These are phyloP conservation scores for Penicillium expansum DNA, from an alignment of 2,329 filamentous ascomycete genomes.

Conservation along the genomic window DNA sequence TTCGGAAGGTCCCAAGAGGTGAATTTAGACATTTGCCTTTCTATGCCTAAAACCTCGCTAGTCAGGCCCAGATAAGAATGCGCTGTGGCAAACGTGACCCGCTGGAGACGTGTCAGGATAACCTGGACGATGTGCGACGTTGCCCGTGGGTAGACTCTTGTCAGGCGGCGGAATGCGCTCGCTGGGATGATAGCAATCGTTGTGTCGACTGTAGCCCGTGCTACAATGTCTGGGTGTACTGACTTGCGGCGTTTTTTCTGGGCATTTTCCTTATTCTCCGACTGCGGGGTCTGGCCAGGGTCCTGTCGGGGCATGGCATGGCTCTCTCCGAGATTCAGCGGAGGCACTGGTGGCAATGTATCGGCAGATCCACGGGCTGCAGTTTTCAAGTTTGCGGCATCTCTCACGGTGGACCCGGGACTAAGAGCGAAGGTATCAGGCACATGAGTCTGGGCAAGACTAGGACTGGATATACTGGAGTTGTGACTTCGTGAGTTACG, in stretches of 20 bases:
- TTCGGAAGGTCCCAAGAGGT: conserved; percentile 90
- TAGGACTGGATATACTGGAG: conserved; percentile 37
- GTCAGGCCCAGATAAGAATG: conserved; percentile 92
- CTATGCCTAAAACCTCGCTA: conserved; percentile 85
- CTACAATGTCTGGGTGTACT: conserved; percentile 93
- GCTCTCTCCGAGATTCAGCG: conserved; percentile 65
- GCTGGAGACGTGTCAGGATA: conserved; percentile 87
- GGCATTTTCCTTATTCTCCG: conserved; percentile 20
- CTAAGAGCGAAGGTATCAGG: conserved; percentile 43
- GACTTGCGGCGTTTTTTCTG: conserved; percentile 57
- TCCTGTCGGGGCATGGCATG: conserved; percentile 28
- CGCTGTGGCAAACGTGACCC: conserved; percentile 90
- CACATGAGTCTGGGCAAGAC: conserved; percentile 29
- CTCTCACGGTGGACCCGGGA: conserved; percentile 26
- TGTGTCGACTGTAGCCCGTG: conserved; percentile 91
- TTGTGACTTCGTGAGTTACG: conserved; percentile 60
- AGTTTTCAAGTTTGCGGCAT: conserved; percentile 20
- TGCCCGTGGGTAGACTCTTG: conserved; percentile 90
- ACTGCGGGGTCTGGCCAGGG: conserved; percentile 29
- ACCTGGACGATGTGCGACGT: conserved; percentile 98
- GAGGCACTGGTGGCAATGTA: conserved; percentile 64
- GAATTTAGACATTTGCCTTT: conserved; percentile 90
- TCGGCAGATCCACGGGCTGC: conserved; percentile 28
- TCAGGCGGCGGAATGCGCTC: conserved; percentile 88
- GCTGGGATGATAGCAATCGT: conserved; percentile 98